Evolutionary conservation across 148 eudicot genomes (phyloP).

Genomic region (Nepenthes mirabilis): DNA sequence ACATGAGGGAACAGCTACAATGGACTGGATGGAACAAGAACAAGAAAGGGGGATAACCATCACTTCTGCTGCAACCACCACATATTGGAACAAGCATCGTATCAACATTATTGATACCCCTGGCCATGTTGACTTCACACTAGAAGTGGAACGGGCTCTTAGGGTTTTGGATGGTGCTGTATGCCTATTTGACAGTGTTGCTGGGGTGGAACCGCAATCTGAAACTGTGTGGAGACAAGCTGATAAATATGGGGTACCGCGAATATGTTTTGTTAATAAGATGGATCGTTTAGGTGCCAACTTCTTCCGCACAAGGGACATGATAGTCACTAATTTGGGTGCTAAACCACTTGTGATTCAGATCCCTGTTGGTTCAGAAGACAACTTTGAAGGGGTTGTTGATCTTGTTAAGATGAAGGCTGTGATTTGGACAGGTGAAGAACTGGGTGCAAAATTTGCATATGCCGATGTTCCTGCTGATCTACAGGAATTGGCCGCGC

Average conservation of each 20-base stretch:
- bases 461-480: conserved; percentile 72
- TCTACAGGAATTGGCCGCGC: conserved; percentile 61
- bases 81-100: conserved; percentile 89
- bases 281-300: conserved; percentile 99
- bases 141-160: conserved; percentile 97
- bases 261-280: conserved; percentile 93
- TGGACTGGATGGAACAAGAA: conserved; percentile 99
- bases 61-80: conserved; percentile 97
- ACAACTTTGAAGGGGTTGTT: conserved; percentile 60
- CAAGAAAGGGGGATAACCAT: conserved; percentile 99
- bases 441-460: conserved; percentile 75
- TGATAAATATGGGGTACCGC: conserved; percentile 95
- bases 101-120: conserved; percentile 97
- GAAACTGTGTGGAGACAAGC: conserved; percentile 99
- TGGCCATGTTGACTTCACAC: conserved; percentile 98
- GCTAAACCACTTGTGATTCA: conserved; percentile 90
- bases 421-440: conserved; percentile 88
- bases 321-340: conserved; percentile 90
- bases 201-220: conserved; percentile 98
- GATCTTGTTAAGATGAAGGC: conserved; percentile 94
- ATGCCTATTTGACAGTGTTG: conserved; percentile 97
- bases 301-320: conserved; percentile 88
- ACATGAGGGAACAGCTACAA: conserved; percentile 97
- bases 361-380: conserved; percentile 89
- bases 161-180: conserved; percentile 97